A percentile compares a stretch with the other conserved stretches of the same genome.
Conservation (phyloP, 1,284 basidiomycete species). For the Melampsora americana region DNA sequence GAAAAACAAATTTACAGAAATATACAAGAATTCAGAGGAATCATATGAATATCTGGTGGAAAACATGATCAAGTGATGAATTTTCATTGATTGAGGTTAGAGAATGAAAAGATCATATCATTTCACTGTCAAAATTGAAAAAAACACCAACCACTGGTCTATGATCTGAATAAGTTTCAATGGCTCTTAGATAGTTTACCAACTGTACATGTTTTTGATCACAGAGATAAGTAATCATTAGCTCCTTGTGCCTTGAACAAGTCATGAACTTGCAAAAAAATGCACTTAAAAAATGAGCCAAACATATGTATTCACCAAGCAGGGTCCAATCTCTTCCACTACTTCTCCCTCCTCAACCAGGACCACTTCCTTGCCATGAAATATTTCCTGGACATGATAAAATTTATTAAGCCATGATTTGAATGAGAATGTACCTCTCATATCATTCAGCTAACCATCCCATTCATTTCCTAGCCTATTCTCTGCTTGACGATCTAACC, state of each 20-base stretch:
- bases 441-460: too few relatives aligned
- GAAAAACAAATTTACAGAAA: too few relatives aligned
- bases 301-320: slow-evolving; percentile 3
- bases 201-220: background rate
- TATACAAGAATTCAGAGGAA: too few relatives aligned
- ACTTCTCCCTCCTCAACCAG: background rate
- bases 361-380: background rate
- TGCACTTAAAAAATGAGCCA: background rate
- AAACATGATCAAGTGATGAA: too few relatives aligned
- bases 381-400: too few relatives aligned
- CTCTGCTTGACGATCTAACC: too few relatives aligned
- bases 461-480: too few relatives aligned
- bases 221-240: background rate
- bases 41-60: too few relatives aligned
- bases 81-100: too few relatives aligned
- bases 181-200: background rate
- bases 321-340: background rate
- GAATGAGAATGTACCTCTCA: too few relatives aligned
- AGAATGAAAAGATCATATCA: too few relatives aligned
- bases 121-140: background rate
- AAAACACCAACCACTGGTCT: slow-evolving; percentile 1
- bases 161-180: slow-evolving; percentile 6
- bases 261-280: background rate
- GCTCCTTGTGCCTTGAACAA: background rate
- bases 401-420: too few relatives aligned